phyloP scores from a whole-genome alignment of 495 filamentous ascomycete genomes.

The Hypoxylon subgilvum region DNA sequence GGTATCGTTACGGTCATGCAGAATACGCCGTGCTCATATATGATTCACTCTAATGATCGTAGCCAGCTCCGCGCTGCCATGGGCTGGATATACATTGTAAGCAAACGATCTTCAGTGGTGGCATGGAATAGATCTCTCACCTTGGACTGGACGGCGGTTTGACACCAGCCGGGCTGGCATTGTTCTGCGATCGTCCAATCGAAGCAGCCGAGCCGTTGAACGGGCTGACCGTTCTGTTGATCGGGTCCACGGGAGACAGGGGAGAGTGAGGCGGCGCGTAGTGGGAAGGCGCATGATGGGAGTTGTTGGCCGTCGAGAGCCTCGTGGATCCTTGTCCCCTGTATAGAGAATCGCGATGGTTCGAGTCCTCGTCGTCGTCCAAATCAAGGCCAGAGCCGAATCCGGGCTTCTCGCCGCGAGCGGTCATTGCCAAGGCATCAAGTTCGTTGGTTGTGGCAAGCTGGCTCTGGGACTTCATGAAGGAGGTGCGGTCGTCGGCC shows the following conservation, averaged over 20 bases:
- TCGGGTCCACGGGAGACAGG: conserved; percentile 21
- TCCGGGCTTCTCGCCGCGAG: conserved; percentile 81
- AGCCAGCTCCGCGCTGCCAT: too few relatives aligned
- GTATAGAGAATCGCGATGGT: conserved; percentile 46
- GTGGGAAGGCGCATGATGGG: conserved; percentile 28
- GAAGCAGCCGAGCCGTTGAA: conserved; percentile 24
- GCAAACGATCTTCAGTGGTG: background rate
- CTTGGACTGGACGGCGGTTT: conserved; percentile 37
- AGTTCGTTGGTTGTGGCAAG: conserved; percentile 78
- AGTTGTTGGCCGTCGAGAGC: conserved; percentile 25
- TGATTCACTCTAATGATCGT: too few relatives aligned
- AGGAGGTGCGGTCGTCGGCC: conserved; percentile 93
- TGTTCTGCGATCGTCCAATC: conserved; percentile 38
- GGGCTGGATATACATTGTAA: too few relatives aligned
- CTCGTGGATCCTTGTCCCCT: conserved; percentile 32
- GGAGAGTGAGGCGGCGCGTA: conserved; percentile 23
- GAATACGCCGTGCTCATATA: too few relatives aligned
- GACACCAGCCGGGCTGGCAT: conserved; percentile 45
- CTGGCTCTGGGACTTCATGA: conserved; percentile 95
- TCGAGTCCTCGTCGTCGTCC: conserved; percentile 77
- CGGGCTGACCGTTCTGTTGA: conserved; percentile 33
- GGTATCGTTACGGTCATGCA: too few relatives aligned
- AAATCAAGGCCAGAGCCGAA: conserved; percentile 68
- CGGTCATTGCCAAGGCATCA: conserved; percentile 89
- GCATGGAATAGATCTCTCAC: conserved; percentile 43